phyloP scores from a whole-genome alignment of 495 filamentous ascomycete genomes.

The Trypethelium eluteriae region DNA sequence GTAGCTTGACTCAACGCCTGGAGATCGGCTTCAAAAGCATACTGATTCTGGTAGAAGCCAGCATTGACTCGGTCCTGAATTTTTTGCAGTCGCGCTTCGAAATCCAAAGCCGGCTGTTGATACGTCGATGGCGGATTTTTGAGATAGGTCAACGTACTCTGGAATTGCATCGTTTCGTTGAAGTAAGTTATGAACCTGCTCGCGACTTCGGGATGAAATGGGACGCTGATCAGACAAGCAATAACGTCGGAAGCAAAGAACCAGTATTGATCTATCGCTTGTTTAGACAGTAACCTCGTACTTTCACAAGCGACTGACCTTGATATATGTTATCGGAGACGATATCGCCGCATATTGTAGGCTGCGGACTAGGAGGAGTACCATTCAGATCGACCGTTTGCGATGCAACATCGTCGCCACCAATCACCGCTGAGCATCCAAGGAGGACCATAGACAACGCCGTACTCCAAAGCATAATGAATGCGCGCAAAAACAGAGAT shows the following conservation, averaged over 20 bases:
- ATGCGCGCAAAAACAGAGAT: not conserved
- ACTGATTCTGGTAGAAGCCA: constrained; percentile 41
- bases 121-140: constrained; percentile 51
- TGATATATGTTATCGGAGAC: constrained; percentile 10
- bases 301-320: not conserved
- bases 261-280: constrained; percentile 6
- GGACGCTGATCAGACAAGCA: constrained; percentile 49
- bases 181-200: constrained; percentile 47
- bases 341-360: constrained; percentile 17
- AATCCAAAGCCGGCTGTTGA: constrained; percentile 47
- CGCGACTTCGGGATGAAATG: constrained; percentile 48
- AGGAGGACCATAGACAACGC: not conserved
- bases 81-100: constrained; percentile 39
- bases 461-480: not conserved
- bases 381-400: constrained; percentile 10
- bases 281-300: not conserved
- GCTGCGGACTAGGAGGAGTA: constrained; percentile 6
- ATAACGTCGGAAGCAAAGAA: constrained; percentile 31
- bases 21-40: constrained; percentile 46
- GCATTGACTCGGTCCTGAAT: constrained; percentile 39
- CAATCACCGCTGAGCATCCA: not conserved
- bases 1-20: constrained; percentile 37
- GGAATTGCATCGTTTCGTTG: constrained; percentile 51
- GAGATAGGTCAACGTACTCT: constrained; percentile 48
- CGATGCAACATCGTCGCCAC: not conserved